Evolutionary conservation across 2,329 filamentous ascomycete genomes (phyloP), one percentile per base, ranked within the genome.

Genomic region (Chaetomium globosum): DNA sequence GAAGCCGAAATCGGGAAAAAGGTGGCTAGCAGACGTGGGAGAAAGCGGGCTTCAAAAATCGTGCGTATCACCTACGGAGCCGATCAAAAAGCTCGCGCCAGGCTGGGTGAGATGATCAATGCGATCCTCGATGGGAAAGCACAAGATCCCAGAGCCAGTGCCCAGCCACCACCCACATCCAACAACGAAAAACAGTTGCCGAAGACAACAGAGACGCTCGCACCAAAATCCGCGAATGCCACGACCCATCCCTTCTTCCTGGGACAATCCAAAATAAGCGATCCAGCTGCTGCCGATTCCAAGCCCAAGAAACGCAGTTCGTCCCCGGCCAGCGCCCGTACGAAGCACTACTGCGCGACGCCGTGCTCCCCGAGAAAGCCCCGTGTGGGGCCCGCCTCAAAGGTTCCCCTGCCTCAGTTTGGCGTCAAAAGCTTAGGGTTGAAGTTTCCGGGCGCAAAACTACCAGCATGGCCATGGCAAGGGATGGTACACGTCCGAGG

Each of bases 391-490:
- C 53, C 52, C 2, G 62, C 71, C 0, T 65, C 76, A 3, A 75
- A 71, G 46, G 21, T 56, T 16, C 77, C 75, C 23, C 65, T 77
- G 19, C 77, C 80, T 0, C 76, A 78, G 13, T 82, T 84, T 65
- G 81, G 83, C 3, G 71, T 75, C 30, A 82, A 77, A 62, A 78
- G 79, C 4, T 71, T 75, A 3, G 80, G 78, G 0, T 72, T 86
- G 4, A 91, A 86, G 71, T 81, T 89, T n/a, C 86, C 88, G 0
- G 90, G 89, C 2, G 82, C 88, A 9, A 79, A 81, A 67, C 82
- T 90, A 61, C 85, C 91, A 3, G 80, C 86, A n/a, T 95, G 91
- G 89, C 91, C 91, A 46, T 83, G 85, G 57, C 81, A 82, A 68
- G 89, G 81, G 7, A 86, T 86, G 73, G 77, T 82, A 0, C 90